Percentiles rank a stretch among this genome's conserved stretches.
Conservation (phyloP, 768 basidiomycete genomes). For the Pulveroboletus sp. region DNA sequence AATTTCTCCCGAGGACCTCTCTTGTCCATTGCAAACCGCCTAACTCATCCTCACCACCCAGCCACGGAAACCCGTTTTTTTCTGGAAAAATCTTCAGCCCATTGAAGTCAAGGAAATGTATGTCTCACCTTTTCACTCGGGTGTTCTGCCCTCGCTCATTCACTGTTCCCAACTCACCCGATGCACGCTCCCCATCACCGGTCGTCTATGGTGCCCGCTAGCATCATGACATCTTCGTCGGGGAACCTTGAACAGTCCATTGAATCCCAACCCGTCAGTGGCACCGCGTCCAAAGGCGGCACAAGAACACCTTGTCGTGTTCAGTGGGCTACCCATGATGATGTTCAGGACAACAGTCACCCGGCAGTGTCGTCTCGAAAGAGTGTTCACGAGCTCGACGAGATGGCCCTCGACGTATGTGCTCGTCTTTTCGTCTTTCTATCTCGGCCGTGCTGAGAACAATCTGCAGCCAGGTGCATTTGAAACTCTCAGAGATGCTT, state of each 20-base stretch:
- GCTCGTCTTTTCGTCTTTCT: not conserved
- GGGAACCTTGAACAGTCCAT: not conserved
- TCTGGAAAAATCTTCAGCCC: not conserved
- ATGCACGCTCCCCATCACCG: constrained; percentile 1
- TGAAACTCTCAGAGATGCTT: constrained; percentile 43
- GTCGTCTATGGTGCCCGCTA: constrained; percentile 5
- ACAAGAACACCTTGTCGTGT: constrained; percentile 48
- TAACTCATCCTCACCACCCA: not conserved
- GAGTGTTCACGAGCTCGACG: constrained; percentile 45
- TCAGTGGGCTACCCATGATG: constrained; percentile 43
- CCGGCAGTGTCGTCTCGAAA: constrained; percentile 5
- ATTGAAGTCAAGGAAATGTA: constrained; percentile 3
- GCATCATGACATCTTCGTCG: constrained; percentile 18
- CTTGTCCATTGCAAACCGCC: not conserved
- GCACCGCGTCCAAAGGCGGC: constrained; percentile 22
- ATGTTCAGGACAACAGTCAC: constrained; percentile 6
- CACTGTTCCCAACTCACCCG: not conserved
- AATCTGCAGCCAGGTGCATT: constrained; percentile 43
- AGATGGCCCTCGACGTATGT: constrained; percentile 50
- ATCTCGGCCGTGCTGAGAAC: not conserved
- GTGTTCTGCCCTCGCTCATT: not conserved
- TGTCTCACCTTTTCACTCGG: not conserved
- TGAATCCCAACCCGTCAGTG: constrained; percentile 15
- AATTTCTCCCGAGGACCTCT: no score
- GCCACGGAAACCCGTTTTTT: not conserved